Evolutionary conservation across 2,329 filamentous ascomycete species (phyloP), one percentile per base, ranked within the genome.

Genomic region (Botryosphaeria agaves): DNA sequence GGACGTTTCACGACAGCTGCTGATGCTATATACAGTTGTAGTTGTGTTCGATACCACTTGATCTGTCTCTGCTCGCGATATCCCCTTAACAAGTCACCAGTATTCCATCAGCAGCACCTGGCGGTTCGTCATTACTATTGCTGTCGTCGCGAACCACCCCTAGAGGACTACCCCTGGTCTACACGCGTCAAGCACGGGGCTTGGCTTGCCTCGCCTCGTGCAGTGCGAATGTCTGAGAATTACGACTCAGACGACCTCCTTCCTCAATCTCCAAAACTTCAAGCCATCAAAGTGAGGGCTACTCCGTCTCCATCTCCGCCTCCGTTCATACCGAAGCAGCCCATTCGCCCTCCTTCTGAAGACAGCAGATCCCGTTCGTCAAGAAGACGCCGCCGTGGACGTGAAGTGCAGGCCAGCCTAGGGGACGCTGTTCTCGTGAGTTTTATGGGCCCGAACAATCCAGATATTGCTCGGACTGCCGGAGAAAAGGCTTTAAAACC

Each of bases 391-490:
- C n/a, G n/a, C n/a, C n/a, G n/a, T n/a, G n/a, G n/a, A 39, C 57
- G 48, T 43, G 71, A 69, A 65, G 54, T 63, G 37, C 59, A 53
- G 39, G 59, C 66, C 25, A 69, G 57, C 42, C 67, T 68, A 46
- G 70, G 67, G 42, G 72, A 79, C 64, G 69, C 62, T 41, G 72
- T 81, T 38, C 62, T 87, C 50, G 64, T 87, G 38, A 55, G 59
- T 34, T 61, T 64, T 49, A 64, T 85, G 57, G 69, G 59, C 41
- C 70, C 72, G 44, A 71, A 72, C 45, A 61, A 61, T 40, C 72
- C 68, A 30, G 73, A 83, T 30, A 66, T 82, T 44, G 73, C 74
- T 34, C 56, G 55, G 39, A 47, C 55, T 44, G 76, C 70, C 34
- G 66, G 62, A 38, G 54, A 57, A 37, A 48, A 62, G 38, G 61